Base-by-base conservation (phyloP, 2,329 filamentous ascomycete species). In the Alternaria alternata region DNA sequence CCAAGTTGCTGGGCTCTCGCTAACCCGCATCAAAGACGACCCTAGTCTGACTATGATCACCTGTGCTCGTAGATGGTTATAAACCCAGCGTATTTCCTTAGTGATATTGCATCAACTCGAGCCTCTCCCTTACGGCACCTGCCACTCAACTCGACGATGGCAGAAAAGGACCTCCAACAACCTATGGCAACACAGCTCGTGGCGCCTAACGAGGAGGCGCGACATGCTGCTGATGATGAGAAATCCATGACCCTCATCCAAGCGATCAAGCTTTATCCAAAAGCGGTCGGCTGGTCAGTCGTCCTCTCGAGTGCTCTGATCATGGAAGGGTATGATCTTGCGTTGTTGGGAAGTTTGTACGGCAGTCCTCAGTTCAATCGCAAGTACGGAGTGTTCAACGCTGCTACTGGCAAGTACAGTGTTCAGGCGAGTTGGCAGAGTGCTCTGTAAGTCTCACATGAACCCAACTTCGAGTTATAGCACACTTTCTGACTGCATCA, bases 311-410 rank as follows among this genome's bases (percentile, higher is more conserved):
- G 91, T 1, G 92, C 90, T 75, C 92, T 96, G 74, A 88, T 87
- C 69, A 96, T 96, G 93, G 93, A 96, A 77, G 92, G 91, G 7
- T 95, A 93, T 79, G 92, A 96, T 75, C 84, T 94, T 62, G 88
- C 87, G 66, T 82, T 96, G 53, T 87, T 94, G 73, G 91, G 90
- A 78, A 93, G 92, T 77, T 91, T 94, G 70, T 93, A 87, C 56
- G 81, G 73, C 7, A 80, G 78, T 51, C 77, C 78, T 3, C 73
- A 77, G 43, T 83, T 83, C 76, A 80, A 82, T 42, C 68, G 68
- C 55, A 77, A 79, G 58, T 83, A 79, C 58, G 81, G 81, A 26
- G 70, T 75, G 0, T 71, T 72, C 32, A 69, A 75, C 18, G 62
- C 73, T 1, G 69, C 75, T 30, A 78, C 75, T 5, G 71, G 74